Evolutionary conservation across 345 rosid genomes (phyloP), one percentile per base, ranked within the genome.

Genomic region (Ailanthus altissimus): DNA sequence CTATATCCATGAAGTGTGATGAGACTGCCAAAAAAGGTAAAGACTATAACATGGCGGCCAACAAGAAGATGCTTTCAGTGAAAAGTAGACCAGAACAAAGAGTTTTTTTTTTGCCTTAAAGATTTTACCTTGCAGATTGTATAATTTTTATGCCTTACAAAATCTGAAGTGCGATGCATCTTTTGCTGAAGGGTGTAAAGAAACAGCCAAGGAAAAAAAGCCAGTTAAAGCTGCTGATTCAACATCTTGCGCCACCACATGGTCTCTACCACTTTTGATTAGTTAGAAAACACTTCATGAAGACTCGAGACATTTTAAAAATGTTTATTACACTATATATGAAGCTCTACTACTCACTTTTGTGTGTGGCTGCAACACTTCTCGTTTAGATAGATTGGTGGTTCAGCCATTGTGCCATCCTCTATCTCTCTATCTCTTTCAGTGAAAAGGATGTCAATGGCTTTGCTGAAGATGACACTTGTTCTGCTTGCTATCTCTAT

Each of bases 391-490:
- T 78, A 67, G 76, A 47, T 40, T 20, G 26, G n/a, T 63, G 63
- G 16, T 75, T 68, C 43, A 25, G 42, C 26, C 67, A 23, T 54
- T 72, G 58, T 25, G 75, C 38, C 54, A 5, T 67, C 23, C 47
- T 61, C 28, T 63, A 53, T 65, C 74, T 70, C 26, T 72, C 78
- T 84, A 80, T 45, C 81, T 62, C 67, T 80, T 56, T 67, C 59
- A 50, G 28, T 23, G 32, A 21, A 21, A 61, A 83, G 73, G 14
- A 87, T 86, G 92, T 67, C 94, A 77, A 59, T 38, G 51, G 54
- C 85, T 51, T 67, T 80, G 81, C 81, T 54, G 75, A 84, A 83
- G 89, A 75, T 85, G 69, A 77, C 78, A 84, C 83, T 86, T 74
- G 80, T 79, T 66, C 76, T 86, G 64, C 78, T 90, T 68, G 5